Evolutionary conservation across 768 basidiomycete genomes (phyloP), one percentile per base, ranked within the genome.

Genomic region (Austroboletus eburneus): DNA sequence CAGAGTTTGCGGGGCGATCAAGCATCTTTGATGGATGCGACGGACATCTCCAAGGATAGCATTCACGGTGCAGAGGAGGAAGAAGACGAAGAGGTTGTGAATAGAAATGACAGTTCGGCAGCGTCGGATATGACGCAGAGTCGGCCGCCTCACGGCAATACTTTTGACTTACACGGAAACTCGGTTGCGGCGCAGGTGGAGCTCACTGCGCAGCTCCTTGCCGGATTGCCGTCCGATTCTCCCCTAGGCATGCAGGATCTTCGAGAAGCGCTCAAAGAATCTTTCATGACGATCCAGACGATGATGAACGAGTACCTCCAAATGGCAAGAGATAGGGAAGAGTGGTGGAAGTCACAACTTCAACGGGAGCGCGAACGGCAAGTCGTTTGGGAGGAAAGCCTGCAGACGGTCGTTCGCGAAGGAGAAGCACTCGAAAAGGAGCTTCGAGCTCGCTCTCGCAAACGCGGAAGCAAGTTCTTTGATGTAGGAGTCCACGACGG

Each of bases 331-430:
- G 83, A 85, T 47, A 74, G 94, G n/a, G 94, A 96, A 52, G 76
- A 78, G 40, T 96, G 85, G 78, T 93, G 81, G 72, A 75, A 73
- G 46, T 67, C 72, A 24, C 77, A 81, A 55, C 69, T 92, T 9
- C 76, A 76, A 52, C 76, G 78, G 21, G 87, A 91, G 59, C 72
- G 75, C 39, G 71, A 76, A 54, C 72, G 82, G 21, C 81, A 83
- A 58, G 69, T 61, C 10, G 71, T 92, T 22, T 97, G 94, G 94
- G 93, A 95, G 67, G 85, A 91, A 68, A 94, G 88, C 63, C 65
- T 97, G 58, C 81, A 85, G 45, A 79, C 81, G 2, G 91, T 94
- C 8, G 92, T 93, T 1, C 74, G 77, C 46, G 90, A 95, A 63
- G 91, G 92, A 14, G 90, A 91, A 58, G 75, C 72, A 9, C 74